Percentiles rank a stretch among this genome's conserved stretches.
phyloP scores from a whole-genome alignment of 2,329 filamentous ascomycete species.

The Ascosphaera aggregata region DNA sequence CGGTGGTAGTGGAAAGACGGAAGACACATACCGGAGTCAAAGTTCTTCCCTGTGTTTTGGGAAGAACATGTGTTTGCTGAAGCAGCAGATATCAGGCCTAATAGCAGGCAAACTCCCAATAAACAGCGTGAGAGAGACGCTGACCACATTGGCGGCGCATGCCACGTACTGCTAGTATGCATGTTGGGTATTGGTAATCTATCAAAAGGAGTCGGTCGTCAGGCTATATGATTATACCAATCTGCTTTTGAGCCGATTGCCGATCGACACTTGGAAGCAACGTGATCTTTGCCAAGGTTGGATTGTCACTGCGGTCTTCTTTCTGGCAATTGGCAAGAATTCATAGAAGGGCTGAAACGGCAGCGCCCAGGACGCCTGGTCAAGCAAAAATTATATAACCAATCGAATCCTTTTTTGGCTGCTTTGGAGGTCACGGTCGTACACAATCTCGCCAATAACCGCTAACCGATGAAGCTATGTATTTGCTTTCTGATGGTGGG shows the following conservation, averaged over 20 bases:
- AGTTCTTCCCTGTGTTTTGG: constrained; percentile 20
- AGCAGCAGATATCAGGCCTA: neutral
- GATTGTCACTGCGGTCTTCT: no score
- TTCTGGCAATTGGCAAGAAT: no score
- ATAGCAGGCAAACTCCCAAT: neutral
- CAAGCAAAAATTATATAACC: neutral
- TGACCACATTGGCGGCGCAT: neutral
- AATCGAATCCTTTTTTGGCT: no score
- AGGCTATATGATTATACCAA: neutral
- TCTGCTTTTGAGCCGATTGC: no score
- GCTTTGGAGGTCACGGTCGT: neutral
- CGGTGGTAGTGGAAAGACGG: neutral
- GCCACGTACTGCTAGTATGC: no score
- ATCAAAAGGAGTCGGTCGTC: neutral
- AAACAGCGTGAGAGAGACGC: neutral
- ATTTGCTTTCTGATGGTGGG: neutral
- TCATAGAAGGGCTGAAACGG: no score
- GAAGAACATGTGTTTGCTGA: constrained; percentile 15
- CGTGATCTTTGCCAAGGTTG: no score
- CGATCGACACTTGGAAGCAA: no score
- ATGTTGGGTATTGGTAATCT: neutral
- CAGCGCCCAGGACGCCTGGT: neutral
- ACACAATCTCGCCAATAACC: neutral
- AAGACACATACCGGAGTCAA: constrained; percentile 13
- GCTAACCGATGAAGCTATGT: neutral